phyloP scores from a whole-genome alignment of 768 basidiomycete genomes.

The Pilatotrama ljubarskyi region DNA sequence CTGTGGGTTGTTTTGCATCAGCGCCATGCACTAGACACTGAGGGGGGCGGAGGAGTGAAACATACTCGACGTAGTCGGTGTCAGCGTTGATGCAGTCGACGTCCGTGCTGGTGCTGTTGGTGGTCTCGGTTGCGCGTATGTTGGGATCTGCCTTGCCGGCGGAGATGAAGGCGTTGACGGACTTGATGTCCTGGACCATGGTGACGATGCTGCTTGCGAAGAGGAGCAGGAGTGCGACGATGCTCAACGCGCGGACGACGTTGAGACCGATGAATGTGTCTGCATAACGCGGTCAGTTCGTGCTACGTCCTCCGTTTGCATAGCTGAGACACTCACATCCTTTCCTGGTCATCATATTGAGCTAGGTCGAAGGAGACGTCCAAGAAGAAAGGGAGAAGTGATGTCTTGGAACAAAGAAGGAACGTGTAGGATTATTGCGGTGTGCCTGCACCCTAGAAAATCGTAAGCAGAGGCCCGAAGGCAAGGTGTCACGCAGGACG shows the following conservation, averaged over 20 bases:
- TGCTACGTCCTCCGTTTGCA: background rate
- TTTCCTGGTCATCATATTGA: conserved; percentile 16
- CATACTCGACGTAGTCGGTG: conserved; percentile 79
- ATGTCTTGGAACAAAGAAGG: conserved; percentile 3
- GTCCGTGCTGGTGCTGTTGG: conserved; percentile 15
- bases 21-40: background rate
- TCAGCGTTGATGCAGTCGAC: conserved; percentile 42
- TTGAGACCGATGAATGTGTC: conserved; percentile 80
- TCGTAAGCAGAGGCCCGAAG: conserved; percentile 16
- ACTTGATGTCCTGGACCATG: conserved; percentile 71
- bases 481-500: conserved; percentile 6
- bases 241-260: conserved; percentile 64
- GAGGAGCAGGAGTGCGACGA: conserved; percentile 24
- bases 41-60: conserved; percentile 16
- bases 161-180: conserved; percentile 66
- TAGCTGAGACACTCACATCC: conserved; percentile 13
- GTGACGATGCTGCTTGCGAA: conserved; percentile 59
- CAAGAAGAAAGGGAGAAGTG: background rate
- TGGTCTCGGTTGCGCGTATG: conserved; percentile 5
- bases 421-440: conserved; percentile 15
- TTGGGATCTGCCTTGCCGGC: conserved; percentile 29
- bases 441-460: conserved; percentile 20
- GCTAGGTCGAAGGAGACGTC: background rate
- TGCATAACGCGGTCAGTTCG: conserved; percentile 16
- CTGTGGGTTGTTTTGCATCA: conserved; percentile 34